Conservation (phyloP, 1,284 basidiomycete genomes). For the Puccinia coronata region DNA sequence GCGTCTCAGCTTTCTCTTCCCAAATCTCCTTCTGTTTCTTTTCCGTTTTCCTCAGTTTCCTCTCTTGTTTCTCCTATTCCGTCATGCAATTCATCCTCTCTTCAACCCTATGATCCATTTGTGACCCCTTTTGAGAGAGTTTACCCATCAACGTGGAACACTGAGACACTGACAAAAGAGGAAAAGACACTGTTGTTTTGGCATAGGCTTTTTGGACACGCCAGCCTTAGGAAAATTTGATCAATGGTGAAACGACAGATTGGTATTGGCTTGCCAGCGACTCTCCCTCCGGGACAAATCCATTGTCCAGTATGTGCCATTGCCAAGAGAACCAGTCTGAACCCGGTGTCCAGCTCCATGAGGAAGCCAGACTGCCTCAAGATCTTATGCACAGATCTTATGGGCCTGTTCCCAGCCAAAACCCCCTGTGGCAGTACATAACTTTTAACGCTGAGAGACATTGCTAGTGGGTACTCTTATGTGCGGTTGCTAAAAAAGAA, state of each 20-base stretch:
- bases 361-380: neutral
- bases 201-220: slow-evolving; percentile 11
- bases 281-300: neutral
- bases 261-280: neutral
- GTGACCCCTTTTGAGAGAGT: no score
- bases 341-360: neutral
- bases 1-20: neutral
- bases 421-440: neutral
- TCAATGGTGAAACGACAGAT: neutral
- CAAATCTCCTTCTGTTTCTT: no score
- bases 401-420: neutral
- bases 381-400: neutral
- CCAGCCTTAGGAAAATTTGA: neutral
- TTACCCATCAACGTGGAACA: no score
- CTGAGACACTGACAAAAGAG: no score
- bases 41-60: no score
- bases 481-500: neutral
- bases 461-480: neutral
- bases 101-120: no score
- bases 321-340: neutral
- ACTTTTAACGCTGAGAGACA: neutral
- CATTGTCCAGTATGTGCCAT: slow-evolving; percentile 1
- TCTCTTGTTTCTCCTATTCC: no score
- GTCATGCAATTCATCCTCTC: no score
- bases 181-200: no score